Evolutionary conservation across 768 basidiomycete genomes (phyloP).

Genomic region (Termitomyces sp.): DNA sequence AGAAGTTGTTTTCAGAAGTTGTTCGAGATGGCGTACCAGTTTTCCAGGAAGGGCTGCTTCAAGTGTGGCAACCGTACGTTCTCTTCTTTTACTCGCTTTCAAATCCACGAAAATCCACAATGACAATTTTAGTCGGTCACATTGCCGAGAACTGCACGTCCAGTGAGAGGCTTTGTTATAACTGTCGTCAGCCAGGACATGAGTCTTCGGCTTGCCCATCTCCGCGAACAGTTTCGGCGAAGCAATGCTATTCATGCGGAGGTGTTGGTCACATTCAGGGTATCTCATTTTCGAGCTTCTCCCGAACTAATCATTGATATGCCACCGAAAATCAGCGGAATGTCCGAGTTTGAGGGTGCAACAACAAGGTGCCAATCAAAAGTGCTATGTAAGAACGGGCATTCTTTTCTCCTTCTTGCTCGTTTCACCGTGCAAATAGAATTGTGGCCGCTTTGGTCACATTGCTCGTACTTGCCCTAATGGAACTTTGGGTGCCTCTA

Average conservation of each 20-base stretch:
- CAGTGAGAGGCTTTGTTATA: conserved; percentile 88
- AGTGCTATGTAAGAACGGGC: conserved; percentile 66
- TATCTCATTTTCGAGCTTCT: conserved; percentile 10
- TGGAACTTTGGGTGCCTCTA: conserved; percentile 24
- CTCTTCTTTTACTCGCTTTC: background rate
- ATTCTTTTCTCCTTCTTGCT: background rate
- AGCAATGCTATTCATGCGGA: conserved; percentile 92
- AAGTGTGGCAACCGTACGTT: conserved; percentile 89
- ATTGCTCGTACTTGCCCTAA: conserved; percentile 73
- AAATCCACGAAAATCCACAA: background rate
- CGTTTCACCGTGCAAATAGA: conserved; percentile 31
- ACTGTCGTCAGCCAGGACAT: conserved; percentile 92
- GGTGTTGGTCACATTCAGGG: conserved; percentile 86
- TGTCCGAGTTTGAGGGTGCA: conserved; percentile 75
- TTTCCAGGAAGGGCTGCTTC: conserved; percentile 85
- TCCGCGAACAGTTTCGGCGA: conserved; percentile 75
- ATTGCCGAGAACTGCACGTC: conserved; percentile 90
- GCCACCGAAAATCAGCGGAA: conserved; percentile 42
- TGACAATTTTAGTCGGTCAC: conserved; percentile 64
- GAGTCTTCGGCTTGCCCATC: conserved; percentile 85
- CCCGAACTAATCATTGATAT: conserved; percentile 1
- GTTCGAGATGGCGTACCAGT: conserved; percentile 72
- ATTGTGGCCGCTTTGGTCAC: conserved; percentile 79
- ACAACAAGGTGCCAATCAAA: conserved; percentile 58
- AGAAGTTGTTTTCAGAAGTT: conserved; percentile 39